phyloP scores from a whole-genome alignment of 768 basidiomycete genomes.

The Mycena chlorophos region DNA sequence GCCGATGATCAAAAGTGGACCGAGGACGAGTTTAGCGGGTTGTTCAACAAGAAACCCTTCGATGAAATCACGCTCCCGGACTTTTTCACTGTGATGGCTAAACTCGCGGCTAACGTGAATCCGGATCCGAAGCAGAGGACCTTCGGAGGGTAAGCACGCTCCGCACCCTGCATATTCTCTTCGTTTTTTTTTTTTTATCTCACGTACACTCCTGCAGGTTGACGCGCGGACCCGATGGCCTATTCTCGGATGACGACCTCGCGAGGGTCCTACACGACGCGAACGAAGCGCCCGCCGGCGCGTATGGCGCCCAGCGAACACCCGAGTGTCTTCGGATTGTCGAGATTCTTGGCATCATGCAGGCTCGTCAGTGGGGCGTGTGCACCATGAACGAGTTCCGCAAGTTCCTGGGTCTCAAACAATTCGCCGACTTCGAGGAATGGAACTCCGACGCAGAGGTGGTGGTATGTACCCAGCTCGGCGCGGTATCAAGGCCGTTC shows the following conservation, averaged over 20 bases:
- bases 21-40: slow-evolving; percentile 41
- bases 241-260: slow-evolving; percentile 55
- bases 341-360: slow-evolving; percentile 58
- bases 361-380: slow-evolving; percentile 55
- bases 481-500: background rate
- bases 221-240: slow-evolving; percentile 44
- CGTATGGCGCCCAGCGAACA: slow-evolving; percentile 49
- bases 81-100: slow-evolving; percentile 21
- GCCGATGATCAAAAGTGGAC: slow-evolving; percentile 54
- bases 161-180: no score
- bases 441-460: slow-evolving; percentile 53
- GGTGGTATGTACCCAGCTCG: slow-evolving; percentile 31
- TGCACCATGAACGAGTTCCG: slow-evolving; percentile 61
- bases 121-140: slow-evolving; percentile 39
- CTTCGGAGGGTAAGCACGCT: slow-evolving; percentile 42
- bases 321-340: slow-evolving; percentile 48
- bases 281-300: slow-evolving; percentile 45
- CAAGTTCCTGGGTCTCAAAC: slow-evolving; percentile 48
- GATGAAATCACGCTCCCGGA: slow-evolving; percentile 32
- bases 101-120: slow-evolving; percentile 20
- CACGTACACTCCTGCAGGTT: no score
- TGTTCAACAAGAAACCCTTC: slow-evolving; percentile 41
- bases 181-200: no score
- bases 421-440: slow-evolving; percentile 49
- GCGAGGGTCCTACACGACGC: slow-evolving; percentile 48